Percentiles rank a stretch among this genome's conserved stretches.
Conservation (phyloP, 2,329 filamentous ascomycete genomes). For the Paramyrothecium sp. region DNA sequence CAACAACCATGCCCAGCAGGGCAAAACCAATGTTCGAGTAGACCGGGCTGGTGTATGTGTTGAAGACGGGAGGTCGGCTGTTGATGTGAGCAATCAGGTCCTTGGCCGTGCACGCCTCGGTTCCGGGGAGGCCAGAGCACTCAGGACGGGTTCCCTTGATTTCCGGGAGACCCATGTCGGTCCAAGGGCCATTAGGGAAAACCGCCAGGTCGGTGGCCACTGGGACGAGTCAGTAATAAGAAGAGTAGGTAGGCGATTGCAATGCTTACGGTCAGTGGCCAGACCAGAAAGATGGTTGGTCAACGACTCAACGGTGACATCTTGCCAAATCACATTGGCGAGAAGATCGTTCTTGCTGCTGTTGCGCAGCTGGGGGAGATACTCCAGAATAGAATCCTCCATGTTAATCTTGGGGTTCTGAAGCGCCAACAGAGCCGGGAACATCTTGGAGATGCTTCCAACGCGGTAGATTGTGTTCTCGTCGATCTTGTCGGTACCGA, state of each 20-base stretch:
- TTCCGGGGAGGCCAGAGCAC: slow-evolving; percentile 33
- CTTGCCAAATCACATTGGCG: slow-evolving; percentile 40
- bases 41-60: slow-evolving; percentile 40
- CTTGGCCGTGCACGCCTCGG: slow-evolving; percentile 24
- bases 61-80: slow-evolving; percentile 34
- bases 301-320: slow-evolving; percentile 43
- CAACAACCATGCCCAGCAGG: slow-evolving; percentile 42
- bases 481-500: slow-evolving; percentile 22
- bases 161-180: slow-evolving; percentile 27
- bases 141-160: slow-evolving; percentile 22
- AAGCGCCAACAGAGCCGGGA: slow-evolving; percentile 29
- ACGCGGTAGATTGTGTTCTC: slow-evolving; percentile 31
- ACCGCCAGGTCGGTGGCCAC: slow-evolving; percentile 30
- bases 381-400: slow-evolving; percentile 43
- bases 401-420: slow-evolving; percentile 25
- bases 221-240: slow-evolving; percentile 11
- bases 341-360: slow-evolving; percentile 18
- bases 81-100: slow-evolving; percentile 26
- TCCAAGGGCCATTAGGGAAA: slow-evolving; percentile 22
- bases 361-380: slow-evolving; percentile 36
- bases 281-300: slow-evolving; percentile 45
- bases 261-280: slow-evolving; percentile 28
- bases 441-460: slow-evolving; percentile 31
- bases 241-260: background rate
- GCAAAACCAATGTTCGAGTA: slow-evolving; percentile 50